Base-by-base conservation (phyloP, 2,329 filamentous ascomycete genomes). In the Graphium sp. region DNA sequence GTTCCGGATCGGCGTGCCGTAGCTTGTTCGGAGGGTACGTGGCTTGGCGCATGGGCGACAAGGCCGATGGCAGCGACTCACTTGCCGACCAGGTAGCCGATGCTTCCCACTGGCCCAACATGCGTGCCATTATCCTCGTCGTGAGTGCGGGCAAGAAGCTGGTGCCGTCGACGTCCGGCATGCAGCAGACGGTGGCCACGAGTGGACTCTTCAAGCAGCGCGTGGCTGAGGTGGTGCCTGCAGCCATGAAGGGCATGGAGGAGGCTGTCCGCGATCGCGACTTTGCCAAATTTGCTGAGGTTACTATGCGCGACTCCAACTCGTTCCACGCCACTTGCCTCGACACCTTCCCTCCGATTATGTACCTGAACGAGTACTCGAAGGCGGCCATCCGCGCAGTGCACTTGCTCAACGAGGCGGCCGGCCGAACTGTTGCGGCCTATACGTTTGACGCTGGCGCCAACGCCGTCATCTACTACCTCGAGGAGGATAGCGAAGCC, bases 381-480 rank as follows among this genome's bases (percentile, higher is more conserved):
- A 65, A 79, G 21, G 83, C 87, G 2, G 84, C 87, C 5, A 82
- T 98, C 34, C 68, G 82, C 29, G 74, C 83, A 11, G 85, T 94
- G 18, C 84, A 98, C 58, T 67, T 74, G 40, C 81, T 95, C 56
- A 98, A 98, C 47, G 63, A 64, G 30, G 65, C 66, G 15, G 82
- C 79, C 5, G 84, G 82, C 30, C 76, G 73, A 55, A 74, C 69
- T 0, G 66, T 95, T 12, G 84, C 82, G 4, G 89, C 89, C 4
- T 98, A 98, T 53, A 98, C 89, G 0, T 98, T 95, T 45, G 89
- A 98, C 47, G 89, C 89, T 0, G 89, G 89, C 29, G 89, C 89
- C 31, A 98, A 98, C 55, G 84, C 84, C 22, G 91, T 98, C 28
- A 73, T 98, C 28, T 98, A 98, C 62, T 95, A 92, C 47, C 67